A percentile compares a stretch with the other conserved stretches of the same genome.
Evolutionary conservation across 2,329 filamentous ascomycete genomes (phyloP).

Genomic region (Cladosporium austrohemisphaericum): DNA sequence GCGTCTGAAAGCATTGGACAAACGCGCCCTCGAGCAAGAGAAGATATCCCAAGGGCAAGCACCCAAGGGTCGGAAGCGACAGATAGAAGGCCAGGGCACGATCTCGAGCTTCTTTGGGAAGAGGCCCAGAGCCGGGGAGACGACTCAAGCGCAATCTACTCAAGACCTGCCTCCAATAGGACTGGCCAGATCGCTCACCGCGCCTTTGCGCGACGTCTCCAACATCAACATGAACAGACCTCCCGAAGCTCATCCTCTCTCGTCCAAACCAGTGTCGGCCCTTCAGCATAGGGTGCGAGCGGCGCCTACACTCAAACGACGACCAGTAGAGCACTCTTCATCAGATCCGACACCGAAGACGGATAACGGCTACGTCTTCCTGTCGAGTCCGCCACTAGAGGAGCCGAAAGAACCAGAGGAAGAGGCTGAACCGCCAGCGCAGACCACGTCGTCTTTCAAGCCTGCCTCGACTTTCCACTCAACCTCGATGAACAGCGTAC

Average conservation of each 20-base stretch:
- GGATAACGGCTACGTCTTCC: slow-evolving; percentile 46
- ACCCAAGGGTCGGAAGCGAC: slow-evolving; percentile 36
- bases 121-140: slow-evolving; percentile 12
- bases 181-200: neutral
- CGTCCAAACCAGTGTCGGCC: slow-evolving; percentile 1
- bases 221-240: slow-evolving; percentile 26
- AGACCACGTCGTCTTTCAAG: slow-evolving; percentile 23
- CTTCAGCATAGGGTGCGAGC: slow-evolving; percentile 27
- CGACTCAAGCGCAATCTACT: neutral
- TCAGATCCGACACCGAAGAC: slow-evolving; percentile 24
- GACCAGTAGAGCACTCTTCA: slow-evolving; percentile 17
- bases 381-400: slow-evolving; percentile 40
- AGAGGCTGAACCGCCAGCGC: slow-evolving; percentile 22
- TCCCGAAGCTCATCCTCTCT: neutral
- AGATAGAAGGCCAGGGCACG: slow-evolving; percentile 47
- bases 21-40: slow-evolving; percentile 24
- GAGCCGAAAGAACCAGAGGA: slow-evolving; percentile 7
- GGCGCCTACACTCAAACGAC: slow-evolving; percentile 34
- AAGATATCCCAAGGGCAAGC: slow-evolving; percentile 18
- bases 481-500: slow-evolving; percentile 38
- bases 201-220: slow-evolving; percentile 33
- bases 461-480: slow-evolving; percentile 43
- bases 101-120: slow-evolving; percentile 52
- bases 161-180: neutral
- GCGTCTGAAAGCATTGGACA: slow-evolving; percentile 25